Base-by-base conservation (phyloP, 306 rosid genomes). In the Cucumis melo region DNA sequence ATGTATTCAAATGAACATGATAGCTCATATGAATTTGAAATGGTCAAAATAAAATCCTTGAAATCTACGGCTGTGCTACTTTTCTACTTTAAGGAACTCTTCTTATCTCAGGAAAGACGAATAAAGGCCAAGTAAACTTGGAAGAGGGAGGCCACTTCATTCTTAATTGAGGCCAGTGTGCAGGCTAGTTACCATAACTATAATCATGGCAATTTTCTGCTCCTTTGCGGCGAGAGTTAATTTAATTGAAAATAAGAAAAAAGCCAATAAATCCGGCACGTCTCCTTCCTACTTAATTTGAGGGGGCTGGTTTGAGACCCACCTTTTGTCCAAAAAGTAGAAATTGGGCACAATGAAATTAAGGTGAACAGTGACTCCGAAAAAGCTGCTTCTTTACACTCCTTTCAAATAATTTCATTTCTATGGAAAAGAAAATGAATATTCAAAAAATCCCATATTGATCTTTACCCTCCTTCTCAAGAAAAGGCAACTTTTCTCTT, bases 231-330 rank as follows among this genome's bases (percentile, higher is more conserved):
- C 60, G 7, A 72, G 44, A 15, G 23, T 73, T 73, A 32, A 53
- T 73, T 53, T 19, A 16, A 53, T 16, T 17, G 29, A 73, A 29
- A 29, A 73, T 46, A 73, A 32, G 23, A 15, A 13, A 50, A 73
- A 73, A 73, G 77, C 77, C 77, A 29, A 53, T 29, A 53, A 73
- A 73, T 53, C 77, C 77, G 62, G 62, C 77, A 73, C 77, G 77
- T 27, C 76, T 50, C 60, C 59, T 72, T 50, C 76, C 38, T 72
- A 72, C 76, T 27, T 48, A 46, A 72, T 72, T 50, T 72, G 24
- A 72, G 76, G 41, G 58, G 76, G 16, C 15, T 46, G 53, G 53
- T 46, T 46, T 70, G 41, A 57, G 11, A 6, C 73, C 39, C 59
- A 24, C 44, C 57, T 70, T 72, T 27, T 50, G 42, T 50, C 42